Conservation (phyloP, 2,329 filamentous ascomycete species). For the Raffaelea deltoideospora region DNA sequence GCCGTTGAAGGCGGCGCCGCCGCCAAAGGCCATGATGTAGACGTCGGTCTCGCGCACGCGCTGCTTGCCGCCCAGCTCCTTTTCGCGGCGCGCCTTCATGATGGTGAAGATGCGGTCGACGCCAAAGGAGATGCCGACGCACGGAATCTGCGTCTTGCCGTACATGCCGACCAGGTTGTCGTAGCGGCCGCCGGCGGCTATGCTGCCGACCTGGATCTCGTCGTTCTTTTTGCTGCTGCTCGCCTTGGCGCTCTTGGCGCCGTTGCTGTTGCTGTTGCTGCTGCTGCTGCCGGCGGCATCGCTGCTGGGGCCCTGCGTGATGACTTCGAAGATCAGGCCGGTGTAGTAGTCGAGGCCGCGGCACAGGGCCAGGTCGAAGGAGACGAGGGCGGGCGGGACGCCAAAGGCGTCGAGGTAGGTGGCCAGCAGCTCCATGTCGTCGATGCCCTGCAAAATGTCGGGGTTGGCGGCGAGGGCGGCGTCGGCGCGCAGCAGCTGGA, state of each 20-base stretch:
- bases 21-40: slow-evolving; percentile 88
- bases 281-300: slow-evolving; percentile 21
- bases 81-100: slow-evolving; percentile 57
- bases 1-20: slow-evolving; percentile 50
- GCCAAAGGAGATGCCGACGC: slow-evolving; percentile 82
- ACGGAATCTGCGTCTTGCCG: slow-evolving; percentile 74
- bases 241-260: slow-evolving; percentile 11
- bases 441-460: slow-evolving; percentile 63
- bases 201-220: slow-evolving; percentile 57
- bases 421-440: slow-evolving; percentile 69
- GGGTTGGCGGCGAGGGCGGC: slow-evolving; percentile 54
- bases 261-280: neutral
- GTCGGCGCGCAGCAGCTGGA: slow-evolving; percentile 54
- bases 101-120: slow-evolving; percentile 93
- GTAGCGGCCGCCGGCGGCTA: slow-evolving; percentile 82
- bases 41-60: slow-evolving; percentile 70
- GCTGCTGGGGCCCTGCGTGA: slow-evolving; percentile 14
- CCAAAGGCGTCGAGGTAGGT: slow-evolving; percentile 68
- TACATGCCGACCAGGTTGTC: slow-evolving; percentile 94
- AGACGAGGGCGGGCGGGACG: slow-evolving; percentile 51
- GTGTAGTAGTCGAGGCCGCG: slow-evolving; percentile 49
- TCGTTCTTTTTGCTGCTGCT: slow-evolving; percentile 5
- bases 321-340: slow-evolving; percentile 77
- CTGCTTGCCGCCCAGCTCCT: slow-evolving; percentile 23
- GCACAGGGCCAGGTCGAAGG: slow-evolving; percentile 80